Conservation (phyloP, 208 protist genomes). For the Vickermania ingenoplastis region DNA sequence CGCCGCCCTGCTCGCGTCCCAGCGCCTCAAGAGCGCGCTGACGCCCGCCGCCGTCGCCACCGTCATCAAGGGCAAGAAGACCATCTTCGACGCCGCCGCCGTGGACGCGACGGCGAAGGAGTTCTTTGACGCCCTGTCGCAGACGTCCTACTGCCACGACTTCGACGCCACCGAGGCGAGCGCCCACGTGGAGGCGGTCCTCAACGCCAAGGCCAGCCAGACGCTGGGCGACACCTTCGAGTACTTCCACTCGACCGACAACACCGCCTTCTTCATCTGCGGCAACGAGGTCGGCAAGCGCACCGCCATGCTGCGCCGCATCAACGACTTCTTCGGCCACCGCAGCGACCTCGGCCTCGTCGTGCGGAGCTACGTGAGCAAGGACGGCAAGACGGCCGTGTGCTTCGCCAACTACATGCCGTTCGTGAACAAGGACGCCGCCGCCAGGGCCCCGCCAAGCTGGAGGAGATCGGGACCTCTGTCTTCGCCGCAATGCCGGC, state of each 20-base stretch:
- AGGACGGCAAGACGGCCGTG: conserved; percentile 36
- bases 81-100: conserved; percentile 31
- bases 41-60: neutral
- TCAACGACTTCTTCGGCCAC: conserved; percentile 35
- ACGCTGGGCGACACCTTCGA: conserved; percentile 45
- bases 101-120: conserved; percentile 24
- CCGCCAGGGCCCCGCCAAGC: conserved; percentile 14
- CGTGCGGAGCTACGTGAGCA: conserved; percentile 46
- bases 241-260: conserved; percentile 45
- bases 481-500: conserved; percentile 9
- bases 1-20: neutral
- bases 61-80: conserved; percentile 15
- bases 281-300: conserved; percentile 18
- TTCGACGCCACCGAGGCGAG: conserved; percentile 39
- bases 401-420: conserved; percentile 40
- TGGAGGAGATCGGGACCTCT: conserved; percentile 36
- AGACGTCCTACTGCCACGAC: conserved; percentile 34
- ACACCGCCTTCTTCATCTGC: conserved; percentile 65
- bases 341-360: conserved; percentile 8
- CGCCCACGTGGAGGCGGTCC: conserved; percentile 43
- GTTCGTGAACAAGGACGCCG: conserved; percentile 29
- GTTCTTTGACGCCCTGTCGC: conserved; percentile 31
- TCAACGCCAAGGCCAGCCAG: conserved; percentile 47
- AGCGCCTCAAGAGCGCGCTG: neutral
- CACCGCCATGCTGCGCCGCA: conserved; percentile 41